phyloP scores from a whole-genome alignment of 345 rosid species.

The Eucalyptus shirleyi region DNA sequence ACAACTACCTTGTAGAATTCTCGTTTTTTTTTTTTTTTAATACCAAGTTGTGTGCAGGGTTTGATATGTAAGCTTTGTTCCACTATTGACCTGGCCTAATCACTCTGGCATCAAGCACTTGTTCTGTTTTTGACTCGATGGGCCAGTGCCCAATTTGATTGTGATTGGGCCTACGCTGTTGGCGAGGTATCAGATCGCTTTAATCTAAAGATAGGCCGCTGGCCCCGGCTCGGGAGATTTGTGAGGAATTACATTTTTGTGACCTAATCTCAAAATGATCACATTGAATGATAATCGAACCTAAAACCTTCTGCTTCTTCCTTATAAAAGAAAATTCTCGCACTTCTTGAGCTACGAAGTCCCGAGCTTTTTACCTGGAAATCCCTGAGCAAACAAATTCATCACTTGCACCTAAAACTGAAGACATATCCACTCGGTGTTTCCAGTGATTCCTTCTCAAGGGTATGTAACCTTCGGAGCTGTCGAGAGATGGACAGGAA shows the following conservation, averaged over 20 bases:
- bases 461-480: background rate
- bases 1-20: background rate
- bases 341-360: background rate
- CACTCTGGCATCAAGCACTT: background rate
- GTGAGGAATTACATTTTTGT: background rate
- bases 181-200: background rate
- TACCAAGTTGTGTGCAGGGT: no score
- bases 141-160: background rate
- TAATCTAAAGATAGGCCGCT: background rate
- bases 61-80: background rate
- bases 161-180: background rate
- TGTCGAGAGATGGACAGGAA: background rate
- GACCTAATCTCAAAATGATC: background rate
- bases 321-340: background rate
- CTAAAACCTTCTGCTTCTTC: background rate
- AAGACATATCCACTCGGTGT: background rate
- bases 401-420: background rate
- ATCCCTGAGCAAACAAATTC: background rate
- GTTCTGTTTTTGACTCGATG: background rate
- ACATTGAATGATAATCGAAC: background rate
- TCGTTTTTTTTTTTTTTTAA: background rate
- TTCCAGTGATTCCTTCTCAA: background rate
- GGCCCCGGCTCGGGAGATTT: background rate
- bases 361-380: background rate
- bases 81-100: background rate